These are phyloP conservation scores for Rhododendron kiyosumense DNA, from an alignment of 148 eudicot genomes.

Conservation along the genomic window DNA sequence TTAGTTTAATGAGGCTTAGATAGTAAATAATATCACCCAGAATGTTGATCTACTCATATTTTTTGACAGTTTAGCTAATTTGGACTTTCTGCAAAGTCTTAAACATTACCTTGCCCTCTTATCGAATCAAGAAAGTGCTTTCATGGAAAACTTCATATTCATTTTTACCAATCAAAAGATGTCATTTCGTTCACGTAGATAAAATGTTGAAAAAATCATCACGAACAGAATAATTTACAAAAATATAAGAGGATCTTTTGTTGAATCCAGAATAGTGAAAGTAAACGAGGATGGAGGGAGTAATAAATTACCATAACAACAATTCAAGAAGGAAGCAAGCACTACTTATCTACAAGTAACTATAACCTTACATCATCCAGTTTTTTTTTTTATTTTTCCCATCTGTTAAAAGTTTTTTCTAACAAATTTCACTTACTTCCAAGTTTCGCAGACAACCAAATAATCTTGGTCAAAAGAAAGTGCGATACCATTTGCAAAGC, in stretches of 20 bases:
- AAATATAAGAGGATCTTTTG: too few relatives aligned
- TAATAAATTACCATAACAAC: too few relatives aligned
- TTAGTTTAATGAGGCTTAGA: too few relatives aligned
- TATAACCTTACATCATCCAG: not conserved
- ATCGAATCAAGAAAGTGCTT: not conserved
- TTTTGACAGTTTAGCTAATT: too few relatives aligned
- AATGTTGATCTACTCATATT: too few relatives aligned
- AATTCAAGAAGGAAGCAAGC: not conserved
- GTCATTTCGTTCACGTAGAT: not conserved
- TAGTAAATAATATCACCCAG: too few relatives aligned
- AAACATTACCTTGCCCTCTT: not conserved
- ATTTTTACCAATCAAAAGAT: not conserved
- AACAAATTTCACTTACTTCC: slow-evolving; percentile 36
- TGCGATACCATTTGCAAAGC: slow-evolving; percentile 75
- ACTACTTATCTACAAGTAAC: not conserved
- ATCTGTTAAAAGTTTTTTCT: too few relatives aligned
- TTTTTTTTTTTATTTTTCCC: not conserved
- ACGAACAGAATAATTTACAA: not conserved
- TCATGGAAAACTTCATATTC: not conserved
- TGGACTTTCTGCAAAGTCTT: too few relatives aligned
- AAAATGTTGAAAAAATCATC: not conserved
- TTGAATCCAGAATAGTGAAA: not conserved
- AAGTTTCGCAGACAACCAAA: slow-evolving; percentile 68
- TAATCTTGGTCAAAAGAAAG: slow-evolving; percentile 50
- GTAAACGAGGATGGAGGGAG: not conserved